Base-by-base conservation (phyloP, 371 early-diverging fungal genomes). In the Apophysomyces ossiformis region DNA sequence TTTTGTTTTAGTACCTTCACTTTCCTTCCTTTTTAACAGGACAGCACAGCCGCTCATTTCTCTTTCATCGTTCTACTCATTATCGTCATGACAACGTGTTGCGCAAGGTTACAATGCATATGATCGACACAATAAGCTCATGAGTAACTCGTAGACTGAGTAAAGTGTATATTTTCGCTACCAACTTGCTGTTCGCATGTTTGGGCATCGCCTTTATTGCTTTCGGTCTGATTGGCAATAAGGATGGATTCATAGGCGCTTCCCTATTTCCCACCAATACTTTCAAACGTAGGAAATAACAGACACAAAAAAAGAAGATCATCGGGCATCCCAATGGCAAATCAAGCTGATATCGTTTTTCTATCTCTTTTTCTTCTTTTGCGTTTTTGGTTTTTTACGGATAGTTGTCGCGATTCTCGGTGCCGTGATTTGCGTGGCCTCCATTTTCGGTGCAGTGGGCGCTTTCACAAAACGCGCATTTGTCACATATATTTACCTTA, bases 121-220 rank as follows among this genome's bases (percentile, higher is more conserved):
- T 50, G 35, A 13, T 32, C 54, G 38, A 37, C 43, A 13, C n/a
- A 61, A 46, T 39, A 46, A 43, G 60, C 37, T 21, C 18, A 54
- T 32, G 37, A 46, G 15, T 36, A 21, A 16, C 36, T 46, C 39
- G 32, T 73, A 82, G 83, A 70, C 71, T 82, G 65, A 78, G 83
- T 65, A 82, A 76, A 60, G 64, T 72, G 66, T 82, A 82, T 57
- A 73, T 79, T 72, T 58, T 82, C 41, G 67, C 72, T 39, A 79
- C 83, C 61, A 82, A 82, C 61, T 50, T 73, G 35, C 69, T 82
- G 21, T 79, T 76, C 61, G 72, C 74, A 32, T 76, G 75, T 68
- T 69, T 82, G 37, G 83, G 83, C 36, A 15, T 73, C n/a, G 80
- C 78, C 35, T 82, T 69, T 65, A 60, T 82, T 37, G 78, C 75